Percentiles rank a stretch among this genome's conserved stretches.
Conservation (phyloP, 2,329 filamentous ascomycete genomes). For the Rhynchosporium graminicola region DNA sequence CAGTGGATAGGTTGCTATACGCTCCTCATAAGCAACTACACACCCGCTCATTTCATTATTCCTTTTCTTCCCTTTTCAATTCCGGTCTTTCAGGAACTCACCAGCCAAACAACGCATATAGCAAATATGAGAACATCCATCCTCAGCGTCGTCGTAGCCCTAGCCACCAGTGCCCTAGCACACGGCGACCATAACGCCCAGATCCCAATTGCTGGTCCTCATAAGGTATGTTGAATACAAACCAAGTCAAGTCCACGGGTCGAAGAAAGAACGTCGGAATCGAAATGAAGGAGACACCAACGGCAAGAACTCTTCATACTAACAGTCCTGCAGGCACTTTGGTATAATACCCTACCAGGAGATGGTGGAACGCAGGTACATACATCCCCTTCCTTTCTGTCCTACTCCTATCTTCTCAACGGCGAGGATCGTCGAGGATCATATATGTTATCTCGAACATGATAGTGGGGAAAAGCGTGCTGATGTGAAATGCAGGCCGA, state of each 20-base stretch:
- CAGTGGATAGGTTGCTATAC: not conserved
- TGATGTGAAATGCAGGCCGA: slow-evolving; percentile 62
- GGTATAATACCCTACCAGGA: slow-evolving; percentile 81
- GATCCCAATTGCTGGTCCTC: slow-evolving; percentile 30
- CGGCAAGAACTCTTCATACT: not conserved
- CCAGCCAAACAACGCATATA: slow-evolving; percentile 1
- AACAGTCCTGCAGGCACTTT: slow-evolving; percentile 55
- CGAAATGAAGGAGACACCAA: not conserved
- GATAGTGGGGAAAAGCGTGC: no score
- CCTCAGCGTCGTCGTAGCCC: slow-evolving; percentile 30
- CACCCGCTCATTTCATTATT: not conserved
- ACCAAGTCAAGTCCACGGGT: not conserved
- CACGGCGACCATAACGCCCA: slow-evolving; percentile 79
- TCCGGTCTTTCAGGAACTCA: not conserved
- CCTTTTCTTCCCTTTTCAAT: slow-evolving; percentile 15
- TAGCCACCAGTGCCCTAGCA: slow-evolving; percentile 73
- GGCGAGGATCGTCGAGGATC: no score
- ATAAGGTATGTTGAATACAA: slow-evolving; percentile 12
- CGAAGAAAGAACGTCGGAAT: not conserved
- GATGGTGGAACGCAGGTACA: slow-evolving; percentile 80
- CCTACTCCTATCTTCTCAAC: not conserved
- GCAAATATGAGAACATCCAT: slow-evolving; percentile 36
- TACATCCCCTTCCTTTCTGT: not conserved
- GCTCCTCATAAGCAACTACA: not conserved
- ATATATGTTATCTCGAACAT: no score